Evolutionary conservation across 345 rosid species (phyloP), one percentile per base, ranked within the genome.

Genomic region (Crucihimalaya himalaica): DNA sequence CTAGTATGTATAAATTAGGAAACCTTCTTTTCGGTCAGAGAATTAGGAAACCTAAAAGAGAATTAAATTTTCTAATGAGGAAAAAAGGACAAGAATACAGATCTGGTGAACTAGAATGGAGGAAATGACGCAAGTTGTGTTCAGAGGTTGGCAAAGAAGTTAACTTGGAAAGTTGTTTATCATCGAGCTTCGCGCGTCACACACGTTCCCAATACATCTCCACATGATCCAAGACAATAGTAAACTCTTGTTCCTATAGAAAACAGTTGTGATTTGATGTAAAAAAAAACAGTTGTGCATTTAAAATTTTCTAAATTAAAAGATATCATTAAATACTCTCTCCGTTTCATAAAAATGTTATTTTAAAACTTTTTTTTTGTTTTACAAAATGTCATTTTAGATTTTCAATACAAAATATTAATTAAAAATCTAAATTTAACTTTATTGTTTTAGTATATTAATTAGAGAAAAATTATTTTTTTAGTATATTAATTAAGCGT

Each of bases 221-320:
- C 66, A 39, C 62, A 39, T 60, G 73, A 75, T 75, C 79, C 73
- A 68, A 75, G 63, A 63, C 50, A 59, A 50, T 60, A 39, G 73
- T 39, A 66, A 48, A 74, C 66, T 58, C 66, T 32, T 25, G n/a
- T 21, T 11, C 42, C 55, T 53, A 42, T 8, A 28, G n/a, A 34
- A 66, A 51, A 66, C 47, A 13, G 34, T 32, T 18, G 19, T 19
- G 18, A 9, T 9, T 35, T 35, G 39, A 35, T n/a, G n/a, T n/a
- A n/a, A n/a, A n/a, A n/a, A n/a, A n/a, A n/a, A n/a, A n/a, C n/a
- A n/a, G n/a, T n/a, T n/a, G n/a, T n/a, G n/a, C n/a, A n/a, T n/a
- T n/a, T n/a, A n/a, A n/a, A n/a, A n/a, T n/a, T n/a, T n/a, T n/a
- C n/a, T n/a, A n/a, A n/a, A n/a, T n/a, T n/a, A n/a, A n/a, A n/a